Evolutionary conservation across 2,329 filamentous ascomycete species (phyloP), one percentile per base, ranked within the genome.

Genomic region (Aspergillaceae sp.): DNA sequence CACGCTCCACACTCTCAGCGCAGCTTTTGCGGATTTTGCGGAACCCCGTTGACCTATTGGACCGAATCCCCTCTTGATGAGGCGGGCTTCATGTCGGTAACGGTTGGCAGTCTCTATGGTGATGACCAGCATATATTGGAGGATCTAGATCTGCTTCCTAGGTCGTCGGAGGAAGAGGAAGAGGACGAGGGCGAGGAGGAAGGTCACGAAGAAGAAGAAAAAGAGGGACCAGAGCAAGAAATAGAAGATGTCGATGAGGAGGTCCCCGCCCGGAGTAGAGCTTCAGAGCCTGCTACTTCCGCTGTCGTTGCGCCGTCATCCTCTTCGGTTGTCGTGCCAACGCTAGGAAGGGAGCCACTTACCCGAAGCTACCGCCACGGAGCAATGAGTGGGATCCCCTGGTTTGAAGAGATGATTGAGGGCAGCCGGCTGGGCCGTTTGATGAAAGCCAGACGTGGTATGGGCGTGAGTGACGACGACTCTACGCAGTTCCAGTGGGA

Each of bases 21-120:
- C 42, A 79, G 88, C 55, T 96, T 96, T 67, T 96, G 90, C 68
- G 90, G 90, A 27, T 94, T 86, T 70, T 95, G 90, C 64, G 90
- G 90, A 44, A 94, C 89, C 0, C 85, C 86, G 8, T 72, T 96
- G 45, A 84, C 84, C 0, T 87, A 84, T 56, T 95, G 88, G 88
- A 84, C 82, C 41, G 89, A 94, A 64, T 68, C 79, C 27, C 84
- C 86, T 0, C 70, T 67, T 1, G 74, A 74, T 43, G 86, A 92
- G 62, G 83, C 84, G 8, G 81, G 89, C 5, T 91, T 79, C 61
- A 88, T 96, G 69, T 83, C 82, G 48, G 72, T 95, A 47, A 86
- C 88, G 0, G 72, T 95, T n/a, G 87, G 87, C 4, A 91, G 84
- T 55, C 71, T 96, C 44, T 62, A 79, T 34, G 76, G 77, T 4